These are phyloP conservation scores for Huntiella moniliformis DNA, from an alignment of 2,329 filamentous ascomycete genomes.

Conservation along the genomic window DNA sequence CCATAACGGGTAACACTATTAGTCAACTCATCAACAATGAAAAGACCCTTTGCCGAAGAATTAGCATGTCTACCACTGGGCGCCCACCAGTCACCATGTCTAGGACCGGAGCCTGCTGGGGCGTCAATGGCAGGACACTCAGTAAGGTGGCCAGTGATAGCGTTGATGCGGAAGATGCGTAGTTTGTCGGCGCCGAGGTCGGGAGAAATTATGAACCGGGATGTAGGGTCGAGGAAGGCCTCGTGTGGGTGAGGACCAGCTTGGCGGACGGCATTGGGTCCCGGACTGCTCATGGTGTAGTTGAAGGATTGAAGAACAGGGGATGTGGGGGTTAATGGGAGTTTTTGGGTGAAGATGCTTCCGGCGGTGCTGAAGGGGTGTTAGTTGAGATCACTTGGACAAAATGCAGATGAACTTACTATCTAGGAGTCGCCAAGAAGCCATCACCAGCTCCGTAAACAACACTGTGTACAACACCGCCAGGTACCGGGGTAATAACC, in stretches of 20 bases:
- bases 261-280: constrained; percentile 29
- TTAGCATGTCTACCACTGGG: constrained; percentile 14
- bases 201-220: constrained; percentile 28
- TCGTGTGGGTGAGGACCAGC: constrained; percentile 36
- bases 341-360: constrained; percentile 25
- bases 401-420: constrained; percentile 18
- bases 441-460: constrained; percentile 20
- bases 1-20: constrained; percentile 32
- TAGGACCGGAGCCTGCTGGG: constrained; percentile 29
- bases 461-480: constrained; percentile 23
- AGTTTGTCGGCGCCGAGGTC: constrained; percentile 37
- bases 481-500: constrained; percentile 16
- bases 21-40: constrained; percentile 29
- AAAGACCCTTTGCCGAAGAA: constrained; percentile 15
- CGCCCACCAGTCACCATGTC: constrained; percentile 33
- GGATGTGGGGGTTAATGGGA: constrained; percentile 19
- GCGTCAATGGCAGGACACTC: constrained; percentile 25
- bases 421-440: constrained; percentile 26
- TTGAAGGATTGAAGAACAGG: constrained; percentile 20
- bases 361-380: constrained; percentile 20
- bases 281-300: constrained; percentile 24
- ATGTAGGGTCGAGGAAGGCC: constrained; percentile 29
- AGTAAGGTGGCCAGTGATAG: constrained; percentile 25
- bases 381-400: neutral
- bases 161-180: constrained; percentile 32